phyloP scores from a whole-genome alignment of 2,329 filamentous ascomycete genomes.

The Botrytis fragariae region DNA sequence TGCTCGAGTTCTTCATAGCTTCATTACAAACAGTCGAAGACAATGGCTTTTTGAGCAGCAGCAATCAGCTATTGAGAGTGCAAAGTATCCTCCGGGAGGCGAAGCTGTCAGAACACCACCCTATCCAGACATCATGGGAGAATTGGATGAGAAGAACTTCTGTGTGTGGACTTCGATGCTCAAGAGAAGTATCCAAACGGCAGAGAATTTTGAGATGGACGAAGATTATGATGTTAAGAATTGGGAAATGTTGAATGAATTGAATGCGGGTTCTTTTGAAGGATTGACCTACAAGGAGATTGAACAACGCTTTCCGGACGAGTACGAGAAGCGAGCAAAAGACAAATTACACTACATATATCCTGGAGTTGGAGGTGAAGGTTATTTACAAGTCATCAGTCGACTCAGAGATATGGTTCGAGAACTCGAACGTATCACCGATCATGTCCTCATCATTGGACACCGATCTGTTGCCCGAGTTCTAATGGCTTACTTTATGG shows the following conservation, averaged over 20 bases:
- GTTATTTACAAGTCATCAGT: conserved; percentile 96
- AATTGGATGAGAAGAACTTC: conserved; percentile 79
- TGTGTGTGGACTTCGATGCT: conserved; percentile 99
- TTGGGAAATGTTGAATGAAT: conserved; percentile 96
- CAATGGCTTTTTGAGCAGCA: conserved; percentile 83
- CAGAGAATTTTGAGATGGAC: conserved; percentile 82
- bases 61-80: conserved; percentile 63
- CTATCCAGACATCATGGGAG: conserved; percentile 77
- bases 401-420: conserved; percentile 92
- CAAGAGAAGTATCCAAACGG: conserved; percentile 82
- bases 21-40: conserved; percentile 76
- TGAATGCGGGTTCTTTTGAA: conserved; percentile 90
- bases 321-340: conserved; percentile 73
- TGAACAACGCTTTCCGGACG: conserved; percentile 70
- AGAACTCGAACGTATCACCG: conserved; percentile 94
- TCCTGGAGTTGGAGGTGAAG: conserved; percentile 91
- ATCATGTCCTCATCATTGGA: conserved; percentile 88
- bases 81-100: conserved; percentile 75
- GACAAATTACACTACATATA: conserved; percentile 98
- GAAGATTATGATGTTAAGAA: conserved; percentile 96
- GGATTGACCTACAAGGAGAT: conserved; percentile 95
- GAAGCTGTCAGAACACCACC: conserved; percentile 92
- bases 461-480: conserved; percentile 92
- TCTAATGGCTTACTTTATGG: conserved; percentile 94
- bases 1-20: conserved; percentile 73